These are phyloP conservation scores for Clonostachys sp. DNA, from an alignment of 2,329 filamentous ascomycete genomes.

Conservation along the genomic window DNA sequence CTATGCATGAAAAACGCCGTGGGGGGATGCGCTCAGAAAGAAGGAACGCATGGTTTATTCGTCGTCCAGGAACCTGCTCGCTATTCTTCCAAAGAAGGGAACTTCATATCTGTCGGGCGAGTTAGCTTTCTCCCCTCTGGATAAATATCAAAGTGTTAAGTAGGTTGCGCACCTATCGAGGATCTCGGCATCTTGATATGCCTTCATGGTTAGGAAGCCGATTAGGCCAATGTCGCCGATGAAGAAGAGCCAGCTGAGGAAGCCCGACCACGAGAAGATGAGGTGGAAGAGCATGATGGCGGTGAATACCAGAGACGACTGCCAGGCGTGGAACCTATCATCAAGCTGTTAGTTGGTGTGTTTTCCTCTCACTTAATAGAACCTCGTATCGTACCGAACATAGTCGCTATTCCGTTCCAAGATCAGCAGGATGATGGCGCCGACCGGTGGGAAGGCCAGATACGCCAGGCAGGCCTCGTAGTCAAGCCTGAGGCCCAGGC, in stretches of 20 bases:
- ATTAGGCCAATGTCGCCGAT: constrained; percentile 72
- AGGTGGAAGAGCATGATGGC: constrained; percentile 73
- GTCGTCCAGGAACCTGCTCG: constrained; percentile 86
- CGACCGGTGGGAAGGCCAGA: constrained; percentile 76
- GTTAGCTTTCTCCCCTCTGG: constrained; percentile 16
- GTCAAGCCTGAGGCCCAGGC: constrained; percentile 78
- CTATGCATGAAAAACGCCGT: too few relatives aligned
- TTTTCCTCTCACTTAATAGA: background rate
- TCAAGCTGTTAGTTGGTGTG: background rate
- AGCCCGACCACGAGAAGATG: constrained; percentile 77
- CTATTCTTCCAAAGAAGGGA: constrained; percentile 79
- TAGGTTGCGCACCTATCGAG: constrained; percentile 47
- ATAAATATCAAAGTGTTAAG: constrained; percentile 22
- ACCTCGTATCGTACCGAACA: constrained; percentile 62
- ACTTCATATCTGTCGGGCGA: constrained; percentile 64
- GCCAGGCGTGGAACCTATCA: constrained; percentile 89
- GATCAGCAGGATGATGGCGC: constrained; percentile 78
- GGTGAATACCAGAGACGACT: constrained; percentile 79
- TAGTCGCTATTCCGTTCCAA: constrained; percentile 95
- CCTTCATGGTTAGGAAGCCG: constrained; percentile 68
- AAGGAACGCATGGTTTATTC: constrained; percentile 38
- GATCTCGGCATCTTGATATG: constrained; percentile 77
- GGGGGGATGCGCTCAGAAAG: too few relatives aligned
- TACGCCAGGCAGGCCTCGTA: constrained; percentile 92
- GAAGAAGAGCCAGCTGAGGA: constrained; percentile 82